phyloP scores from a whole-genome alignment of 306 rosid genomes.

The Prunus armeniaca region DNA sequence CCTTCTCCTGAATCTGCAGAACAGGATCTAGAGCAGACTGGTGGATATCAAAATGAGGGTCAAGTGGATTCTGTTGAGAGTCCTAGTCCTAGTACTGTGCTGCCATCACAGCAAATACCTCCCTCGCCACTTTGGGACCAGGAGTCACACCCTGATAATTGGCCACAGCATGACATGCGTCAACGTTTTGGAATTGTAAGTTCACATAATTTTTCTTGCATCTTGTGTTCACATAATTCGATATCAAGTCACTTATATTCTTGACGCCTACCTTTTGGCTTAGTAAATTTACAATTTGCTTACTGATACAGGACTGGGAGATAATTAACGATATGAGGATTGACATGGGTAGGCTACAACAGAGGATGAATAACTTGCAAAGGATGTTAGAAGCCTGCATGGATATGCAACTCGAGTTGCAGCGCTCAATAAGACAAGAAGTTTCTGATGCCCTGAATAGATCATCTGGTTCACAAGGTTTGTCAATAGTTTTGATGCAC shows the following conservation, averaged over 20 bases:
- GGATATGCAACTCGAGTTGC: slow-evolving; percentile 99
- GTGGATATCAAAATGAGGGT: slow-evolving; percentile 42
- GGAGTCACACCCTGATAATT: slow-evolving; percentile 55
- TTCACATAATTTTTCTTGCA: slow-evolving; percentile 20
- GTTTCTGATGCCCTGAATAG: slow-evolving; percentile 94
- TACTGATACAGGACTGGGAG: slow-evolving; percentile 74
- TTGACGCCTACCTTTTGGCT: slow-evolving; percentile 1
- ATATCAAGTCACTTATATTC: slow-evolving; percentile 1
- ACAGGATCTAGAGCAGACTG: slow-evolving; percentile 52
- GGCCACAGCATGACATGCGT: slow-evolving; percentile 67
- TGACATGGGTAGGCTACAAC: slow-evolving; percentile 95
- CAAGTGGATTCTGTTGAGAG: slow-evolving; percentile 42
- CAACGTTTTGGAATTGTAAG: slow-evolving; percentile 72
- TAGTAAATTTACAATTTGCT: slow-evolving; percentile 3
- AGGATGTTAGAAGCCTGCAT: slow-evolving; percentile 93
- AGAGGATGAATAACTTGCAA: slow-evolving; percentile 91
- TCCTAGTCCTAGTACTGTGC: slow-evolving; percentile 39
- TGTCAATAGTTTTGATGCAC: slow-evolving; percentile 10
- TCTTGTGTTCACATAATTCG: neutral
- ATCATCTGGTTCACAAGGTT: slow-evolving; percentile 67
- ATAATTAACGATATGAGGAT: slow-evolving; percentile 80
- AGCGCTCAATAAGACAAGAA: slow-evolving; percentile 92
- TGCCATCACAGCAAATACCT: slow-evolving; percentile 54
- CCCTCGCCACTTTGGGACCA: slow-evolving; percentile 75
- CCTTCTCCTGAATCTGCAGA: slow-evolving; percentile 55